Conservation (phyloP, 2,329 filamentous ascomycete species). For the Neofusicoccum cordaticola region DNA sequence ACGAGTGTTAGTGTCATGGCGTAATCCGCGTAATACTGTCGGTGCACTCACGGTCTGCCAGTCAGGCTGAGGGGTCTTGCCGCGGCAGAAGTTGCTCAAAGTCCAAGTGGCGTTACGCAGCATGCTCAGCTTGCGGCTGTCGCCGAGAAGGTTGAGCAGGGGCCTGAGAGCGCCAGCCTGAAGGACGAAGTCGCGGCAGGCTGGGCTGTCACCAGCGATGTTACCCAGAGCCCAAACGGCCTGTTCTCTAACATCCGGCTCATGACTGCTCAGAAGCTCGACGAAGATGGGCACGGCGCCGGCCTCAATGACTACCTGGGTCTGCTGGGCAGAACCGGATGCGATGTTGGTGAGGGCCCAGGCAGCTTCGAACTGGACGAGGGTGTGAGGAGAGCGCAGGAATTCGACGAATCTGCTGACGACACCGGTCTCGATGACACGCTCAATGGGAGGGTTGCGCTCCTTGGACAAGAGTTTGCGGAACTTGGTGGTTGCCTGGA, state of each 20-base stretch:
- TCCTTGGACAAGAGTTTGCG: slow-evolving; percentile 97
- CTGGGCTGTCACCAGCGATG: slow-evolving; percentile 96
- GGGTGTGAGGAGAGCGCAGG: slow-evolving; percentile 91
- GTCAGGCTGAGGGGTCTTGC: slow-evolving; percentile 97
- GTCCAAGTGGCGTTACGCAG: slow-evolving; percentile 98
- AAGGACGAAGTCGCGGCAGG: slow-evolving; percentile 95
- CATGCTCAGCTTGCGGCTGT: slow-evolving; percentile 99
- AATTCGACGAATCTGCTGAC: slow-evolving; percentile 98
- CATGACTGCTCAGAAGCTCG: slow-evolving; percentile 89
- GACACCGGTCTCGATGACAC: slow-evolving; percentile 98
- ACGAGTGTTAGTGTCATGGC: neutral
- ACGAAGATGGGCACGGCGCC: slow-evolving; percentile 98
- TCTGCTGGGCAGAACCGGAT: slow-evolving; percentile 93
- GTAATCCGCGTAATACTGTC: neutral
- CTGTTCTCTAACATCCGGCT: slow-evolving; percentile 96
- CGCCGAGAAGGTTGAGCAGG: slow-evolving; percentile 82
- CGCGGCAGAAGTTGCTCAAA: slow-evolving; percentile 98
- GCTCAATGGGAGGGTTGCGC: slow-evolving; percentile 97
- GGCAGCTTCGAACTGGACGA: slow-evolving; percentile 98
- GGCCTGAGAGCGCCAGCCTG: slow-evolving; percentile 88
- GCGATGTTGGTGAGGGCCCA: slow-evolving; percentile 99
- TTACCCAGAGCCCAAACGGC: slow-evolving; percentile 98
- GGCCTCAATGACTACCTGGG: slow-evolving; percentile 97
- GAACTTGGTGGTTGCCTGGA: slow-evolving; percentile 97
- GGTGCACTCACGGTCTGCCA: slow-evolving; percentile 78